Evolutionary conservation across 495 filamentous ascomycete species (phyloP).

Genomic region (Podospora australis): DNA sequence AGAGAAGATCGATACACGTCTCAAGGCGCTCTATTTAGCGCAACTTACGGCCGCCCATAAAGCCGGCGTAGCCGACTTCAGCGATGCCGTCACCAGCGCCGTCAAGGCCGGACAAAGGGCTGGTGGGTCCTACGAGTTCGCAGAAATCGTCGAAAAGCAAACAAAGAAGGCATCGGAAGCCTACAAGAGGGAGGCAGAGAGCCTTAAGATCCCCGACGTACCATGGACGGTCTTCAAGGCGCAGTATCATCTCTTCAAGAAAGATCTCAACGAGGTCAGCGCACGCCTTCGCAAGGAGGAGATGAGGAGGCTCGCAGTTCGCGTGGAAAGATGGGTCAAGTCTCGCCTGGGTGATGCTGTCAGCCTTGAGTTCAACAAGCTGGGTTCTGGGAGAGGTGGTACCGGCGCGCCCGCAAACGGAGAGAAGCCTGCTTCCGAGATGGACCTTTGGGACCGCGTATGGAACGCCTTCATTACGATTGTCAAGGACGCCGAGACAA

Average conservation of each 20-base stretch:
- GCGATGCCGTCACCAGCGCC: conserved; percentile 64
- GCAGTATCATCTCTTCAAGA: conserved; percentile 52
- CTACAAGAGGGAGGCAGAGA: conserved; percentile 71
- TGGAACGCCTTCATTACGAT: conserved; percentile 81
- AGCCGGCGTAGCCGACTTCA: conserved; percentile 78
- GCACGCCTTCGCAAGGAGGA: conserved; percentile 79
- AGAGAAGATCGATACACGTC: conserved; percentile 72
- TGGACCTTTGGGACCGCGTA: conserved; percentile 90
- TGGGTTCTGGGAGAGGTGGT: conserved; percentile 79
- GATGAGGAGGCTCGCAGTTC: conserved; percentile 83
- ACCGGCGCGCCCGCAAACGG: conserved; percentile 71
- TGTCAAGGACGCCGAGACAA: conserved; percentile 75
- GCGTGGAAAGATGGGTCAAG: conserved; percentile 88
- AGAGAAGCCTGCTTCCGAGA: conserved; percentile 65
- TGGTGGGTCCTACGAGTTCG: conserved; percentile 83
- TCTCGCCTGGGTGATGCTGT: conserved; percentile 80
- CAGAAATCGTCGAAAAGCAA: conserved; percentile 81
- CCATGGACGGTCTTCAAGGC: conserved; percentile 67
- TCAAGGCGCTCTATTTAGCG: conserved; percentile 80
- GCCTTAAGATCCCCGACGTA: conserved; percentile 66
- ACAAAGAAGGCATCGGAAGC: conserved; percentile 65
- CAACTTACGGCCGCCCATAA: conserved; percentile 87
- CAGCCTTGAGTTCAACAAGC: conserved; percentile 88
- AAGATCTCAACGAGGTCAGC: conserved; percentile 84
- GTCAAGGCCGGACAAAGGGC: conserved; percentile 91